Conservation (phyloP, 202 grass and related monocot species). For the Panicum virgatum region DNA sequence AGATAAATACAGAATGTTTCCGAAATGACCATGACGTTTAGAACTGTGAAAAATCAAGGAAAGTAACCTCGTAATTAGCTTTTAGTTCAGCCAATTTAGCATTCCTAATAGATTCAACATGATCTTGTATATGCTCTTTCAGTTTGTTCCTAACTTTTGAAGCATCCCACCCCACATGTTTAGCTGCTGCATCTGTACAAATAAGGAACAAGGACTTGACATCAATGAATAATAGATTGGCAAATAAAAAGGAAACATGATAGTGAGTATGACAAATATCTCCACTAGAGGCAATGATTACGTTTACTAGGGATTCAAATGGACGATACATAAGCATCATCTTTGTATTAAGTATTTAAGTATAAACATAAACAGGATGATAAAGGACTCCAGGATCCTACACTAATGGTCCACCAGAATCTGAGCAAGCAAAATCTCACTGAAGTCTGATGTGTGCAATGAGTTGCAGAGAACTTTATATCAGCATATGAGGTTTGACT, state of each 20-base stretch:
- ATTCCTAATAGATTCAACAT: constrained; percentile 53
- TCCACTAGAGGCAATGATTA: no score
- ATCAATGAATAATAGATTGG: background rate
- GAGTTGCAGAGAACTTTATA: background rate
- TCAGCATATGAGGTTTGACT: background rate
- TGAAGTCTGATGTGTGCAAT: background rate
- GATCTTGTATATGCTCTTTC: constrained; percentile 51
- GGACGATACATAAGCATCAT: background rate
- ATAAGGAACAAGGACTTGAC: constrained; percentile 26
- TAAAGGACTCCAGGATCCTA: constrained; percentile 14
- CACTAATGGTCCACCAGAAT: background rate
- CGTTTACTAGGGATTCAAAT: no score
- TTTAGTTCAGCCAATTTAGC: constrained; percentile 66
- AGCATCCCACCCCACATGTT: constrained; percentile 65
- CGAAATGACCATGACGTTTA: background rate
- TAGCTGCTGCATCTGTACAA: constrained; percentile 56
- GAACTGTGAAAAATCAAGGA: constrained; percentile 24
- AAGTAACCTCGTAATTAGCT: constrained; percentile 66
- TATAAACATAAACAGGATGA: background rate
- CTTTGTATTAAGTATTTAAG: constrained; percentile 11
- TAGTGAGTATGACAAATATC: background rate
- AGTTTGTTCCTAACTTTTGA: constrained; percentile 68
- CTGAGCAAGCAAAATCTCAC: constrained; percentile 3
- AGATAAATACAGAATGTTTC: constrained; percentile 3
- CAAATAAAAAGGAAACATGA: background rate